Evolutionary conservation across 306 rosid species (phyloP).

Genomic region (Argentina anserina): DNA sequence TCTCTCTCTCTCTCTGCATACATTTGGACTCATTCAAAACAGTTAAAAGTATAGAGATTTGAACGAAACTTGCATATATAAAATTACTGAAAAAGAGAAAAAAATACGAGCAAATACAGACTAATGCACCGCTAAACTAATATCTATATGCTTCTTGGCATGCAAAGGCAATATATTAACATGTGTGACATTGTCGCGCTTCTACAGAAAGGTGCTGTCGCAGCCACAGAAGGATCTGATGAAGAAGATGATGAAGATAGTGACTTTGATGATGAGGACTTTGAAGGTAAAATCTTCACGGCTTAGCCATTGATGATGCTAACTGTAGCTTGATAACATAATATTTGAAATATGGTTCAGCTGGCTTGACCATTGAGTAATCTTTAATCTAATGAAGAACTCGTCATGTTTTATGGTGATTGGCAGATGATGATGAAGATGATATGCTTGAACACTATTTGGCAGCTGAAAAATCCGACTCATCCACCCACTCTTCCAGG

Average conservation of each 20-base stretch:
- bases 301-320: neutral
- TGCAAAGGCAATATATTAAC: neutral
- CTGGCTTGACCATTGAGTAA: neutral
- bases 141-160: neutral
- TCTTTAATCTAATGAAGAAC: neutral
- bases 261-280: slow-evolving; percentile 87
- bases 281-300: slow-evolving; percentile 57
- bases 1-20: neutral
- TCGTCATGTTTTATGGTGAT: slow-evolving; percentile 19
- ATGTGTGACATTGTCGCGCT: slow-evolving; percentile 3
- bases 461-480: slow-evolving; percentile 85
- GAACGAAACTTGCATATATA: neutral
- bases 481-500: slow-evolving; percentile 58
- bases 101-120: neutral
- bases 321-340: neutral
- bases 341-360: neutral
- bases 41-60: neutral
- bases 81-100: neutral
- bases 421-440: slow-evolving; percentile 88
- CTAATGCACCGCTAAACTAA: too few species aligned
- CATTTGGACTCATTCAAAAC: neutral
- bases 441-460: slow-evolving; percentile 98
- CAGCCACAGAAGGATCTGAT: slow-evolving; percentile 56
- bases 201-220: slow-evolving; percentile 66
- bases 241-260: slow-evolving; percentile 80